Percentiles rank a stretch among this genome's conserved stretches.
phyloP scores from a whole-genome alignment of 768 basidiomycete species.

The Hygrocybe coccinea region DNA sequence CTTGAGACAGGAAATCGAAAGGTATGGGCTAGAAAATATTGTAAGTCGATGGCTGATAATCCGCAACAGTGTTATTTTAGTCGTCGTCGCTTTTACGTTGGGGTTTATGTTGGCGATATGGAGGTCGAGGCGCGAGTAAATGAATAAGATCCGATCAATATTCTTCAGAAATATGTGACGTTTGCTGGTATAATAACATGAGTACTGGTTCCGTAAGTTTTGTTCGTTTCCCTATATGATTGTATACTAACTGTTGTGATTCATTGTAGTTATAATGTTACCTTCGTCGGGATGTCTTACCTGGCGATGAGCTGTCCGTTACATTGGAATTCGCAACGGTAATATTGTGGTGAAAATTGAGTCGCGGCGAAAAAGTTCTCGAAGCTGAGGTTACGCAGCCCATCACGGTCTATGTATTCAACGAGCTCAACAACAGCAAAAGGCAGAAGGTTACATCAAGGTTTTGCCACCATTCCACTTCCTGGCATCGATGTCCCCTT shows the following conservation, averaged over 20 bases:
- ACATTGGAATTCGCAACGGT: slow-evolving; percentile 86
- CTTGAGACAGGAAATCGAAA: too few species aligned
- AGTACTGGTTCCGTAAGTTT: too few species aligned
- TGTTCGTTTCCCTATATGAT: slow-evolving; percentile 3
- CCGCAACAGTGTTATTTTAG: too few species aligned
- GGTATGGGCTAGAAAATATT: too few species aligned
- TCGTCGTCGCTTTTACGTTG: too few species aligned
- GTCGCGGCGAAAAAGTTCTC: slow-evolving; percentile 88
- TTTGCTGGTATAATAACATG: too few species aligned
- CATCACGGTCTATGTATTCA: slow-evolving; percentile 90
- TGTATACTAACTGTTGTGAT: slow-evolving; percentile 3
- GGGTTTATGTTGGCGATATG: too few species aligned
- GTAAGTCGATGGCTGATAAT: too few species aligned
- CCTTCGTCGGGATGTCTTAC: slow-evolving; percentile 97
- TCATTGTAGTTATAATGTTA: slow-evolving; percentile 71
- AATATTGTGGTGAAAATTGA: too few species aligned
- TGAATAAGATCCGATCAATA: too few species aligned
- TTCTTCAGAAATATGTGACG: too few species aligned
- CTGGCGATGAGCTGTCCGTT: slow-evolving; percentile 79
- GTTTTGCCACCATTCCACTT: slow-evolving; percentile 91
- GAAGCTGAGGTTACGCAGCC: slow-evolving; percentile 92
- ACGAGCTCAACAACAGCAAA: slow-evolving; percentile 72
- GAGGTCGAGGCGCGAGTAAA: too few species aligned
- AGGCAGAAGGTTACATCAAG: slow-evolving; percentile 77
- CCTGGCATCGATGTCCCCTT: slow-evolving; percentile 99